phyloP scores from a whole-genome alignment of 1,284 basidiomycete species.

The Irpex rosettiformis region DNA sequence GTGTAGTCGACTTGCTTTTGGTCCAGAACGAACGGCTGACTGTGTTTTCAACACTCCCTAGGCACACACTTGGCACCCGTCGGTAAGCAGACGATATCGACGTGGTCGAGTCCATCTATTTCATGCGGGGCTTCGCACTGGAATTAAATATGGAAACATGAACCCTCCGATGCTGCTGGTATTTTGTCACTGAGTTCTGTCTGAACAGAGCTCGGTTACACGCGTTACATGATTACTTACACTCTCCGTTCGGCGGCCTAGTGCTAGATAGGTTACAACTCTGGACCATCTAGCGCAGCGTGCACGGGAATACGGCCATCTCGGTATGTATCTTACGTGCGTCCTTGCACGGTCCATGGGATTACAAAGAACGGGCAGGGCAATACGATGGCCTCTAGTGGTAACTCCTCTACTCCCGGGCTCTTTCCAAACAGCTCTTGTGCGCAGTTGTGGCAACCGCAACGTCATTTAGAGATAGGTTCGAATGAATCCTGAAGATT shows the following conservation, averaged over 20 bases:
- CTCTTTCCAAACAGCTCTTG: not conserved
- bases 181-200: not conserved
- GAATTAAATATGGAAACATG: not conserved
- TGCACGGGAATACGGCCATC: not conserved
- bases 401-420: not conserved
- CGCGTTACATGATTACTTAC: not conserved
- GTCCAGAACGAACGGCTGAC: not conserved
- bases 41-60: not conserved
- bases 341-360: not conserved
- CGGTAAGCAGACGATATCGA: not conserved
- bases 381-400: not conserved
- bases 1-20: not conserved
- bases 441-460: not conserved
- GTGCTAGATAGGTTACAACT: not conserved
- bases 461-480: not conserved
- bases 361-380: not conserved
- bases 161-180: not conserved
- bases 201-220: not conserved
- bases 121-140: not conserved
- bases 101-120: not conserved
- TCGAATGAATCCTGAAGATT: not conserved
- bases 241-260: not conserved
- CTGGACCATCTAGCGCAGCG: not conserved
- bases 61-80: not conserved
- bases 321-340: not conserved